Percentiles rank a stretch among this genome's conserved stretches.
Evolutionary conservation across 1,139 yeast genomes (phyloP).

Genomic region (Geotrichum fermentans): DNA sequence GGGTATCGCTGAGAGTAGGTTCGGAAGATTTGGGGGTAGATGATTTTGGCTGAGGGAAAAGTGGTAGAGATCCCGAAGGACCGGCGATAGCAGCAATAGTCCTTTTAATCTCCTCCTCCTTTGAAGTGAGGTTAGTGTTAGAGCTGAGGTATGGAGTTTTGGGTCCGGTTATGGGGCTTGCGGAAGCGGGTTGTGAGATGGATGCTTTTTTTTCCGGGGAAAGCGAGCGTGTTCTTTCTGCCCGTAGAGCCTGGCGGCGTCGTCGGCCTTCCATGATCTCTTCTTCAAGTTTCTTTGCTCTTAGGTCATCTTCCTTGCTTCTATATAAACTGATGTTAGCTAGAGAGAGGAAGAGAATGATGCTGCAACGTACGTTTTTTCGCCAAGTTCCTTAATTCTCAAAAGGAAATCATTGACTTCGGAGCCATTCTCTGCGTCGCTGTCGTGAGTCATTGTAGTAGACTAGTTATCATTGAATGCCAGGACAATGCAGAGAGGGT

Average conservation of each 20-base stretch:
- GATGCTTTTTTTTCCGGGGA: slow-evolving; percentile 27
- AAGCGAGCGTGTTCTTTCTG: slow-evolving; percentile 30
- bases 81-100: slow-evolving; percentile 28
- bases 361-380: slow-evolving; percentile 30
- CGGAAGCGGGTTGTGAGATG: slow-evolving; percentile 2
- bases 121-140: slow-evolving; percentile 14
- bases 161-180: neutral
- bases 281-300: slow-evolving; percentile 36
- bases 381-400: slow-evolving; percentile 37
- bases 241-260: slow-evolving; percentile 33
- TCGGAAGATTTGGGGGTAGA: neutral
- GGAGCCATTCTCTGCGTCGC: slow-evolving; percentile 16
- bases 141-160: slow-evolving; percentile 11
- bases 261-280: slow-evolving; percentile 35
- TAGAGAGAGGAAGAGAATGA: too few species aligned
- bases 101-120: slow-evolving; percentile 25
- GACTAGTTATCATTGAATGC: neutral
- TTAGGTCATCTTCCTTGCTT: slow-evolving; percentile 37
- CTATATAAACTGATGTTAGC: slow-evolving; percentile 21
- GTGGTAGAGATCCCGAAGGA: slow-evolving; percentile 21
- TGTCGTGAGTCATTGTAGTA: slow-evolving; percentile 8
- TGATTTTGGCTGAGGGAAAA: slow-evolving; percentile 13
- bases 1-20: neutral
- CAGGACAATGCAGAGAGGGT: neutral
- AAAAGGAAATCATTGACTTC: slow-evolving; percentile 38